A percentile compares a stretch with the other conserved stretches of the same genome.
These are phyloP conservation scores for Magnusiomyces suaveolens DNA, from an alignment of 1,139 yeast species.

Conservation along the genomic window DNA sequence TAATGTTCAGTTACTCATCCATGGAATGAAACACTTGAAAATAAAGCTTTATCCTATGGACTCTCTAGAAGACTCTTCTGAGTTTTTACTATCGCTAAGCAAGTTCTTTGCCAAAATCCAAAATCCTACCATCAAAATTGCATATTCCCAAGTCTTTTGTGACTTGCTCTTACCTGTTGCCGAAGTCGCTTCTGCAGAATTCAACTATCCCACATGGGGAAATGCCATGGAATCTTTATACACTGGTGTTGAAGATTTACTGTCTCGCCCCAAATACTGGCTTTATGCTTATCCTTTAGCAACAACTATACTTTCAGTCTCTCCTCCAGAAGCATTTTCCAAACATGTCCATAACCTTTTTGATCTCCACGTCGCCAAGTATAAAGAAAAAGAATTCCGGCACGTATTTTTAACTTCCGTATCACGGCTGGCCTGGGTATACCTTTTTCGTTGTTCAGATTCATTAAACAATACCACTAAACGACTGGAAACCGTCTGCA, in stretches of 20 bases:
- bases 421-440: constrained; percentile 80
- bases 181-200: constrained; percentile 81
- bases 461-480: constrained; percentile 79
- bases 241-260: constrained; percentile 39
- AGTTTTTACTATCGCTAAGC: constrained; percentile 73
- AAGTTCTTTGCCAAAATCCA: constrained; percentile 67
- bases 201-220: constrained; percentile 92
- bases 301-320: constrained; percentile 67
- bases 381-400: constrained; percentile 39
- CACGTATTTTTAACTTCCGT: constrained; percentile 54
- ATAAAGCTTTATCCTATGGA: constrained; percentile 77
- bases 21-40: constrained; percentile 81
- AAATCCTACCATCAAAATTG: constrained; percentile 44
- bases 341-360: constrained; percentile 64
- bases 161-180: constrained; percentile 73
- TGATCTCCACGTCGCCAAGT: constrained; percentile 37
- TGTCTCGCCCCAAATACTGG: constrained; percentile 55
- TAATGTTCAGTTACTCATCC: constrained; percentile 61
- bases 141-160: constrained; percentile 78
- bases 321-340: constrained; percentile 69
- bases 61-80: constrained; percentile 84
- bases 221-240: constrained; percentile 62
- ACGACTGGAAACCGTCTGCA: constrained; percentile 49
- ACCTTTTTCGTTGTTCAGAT: constrained; percentile 75
- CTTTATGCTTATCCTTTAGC: constrained; percentile 58